Evolutionary conservation across 2,329 filamentous ascomycete genomes (phyloP).

Genomic region (Mycosphaerella sp.): DNA sequence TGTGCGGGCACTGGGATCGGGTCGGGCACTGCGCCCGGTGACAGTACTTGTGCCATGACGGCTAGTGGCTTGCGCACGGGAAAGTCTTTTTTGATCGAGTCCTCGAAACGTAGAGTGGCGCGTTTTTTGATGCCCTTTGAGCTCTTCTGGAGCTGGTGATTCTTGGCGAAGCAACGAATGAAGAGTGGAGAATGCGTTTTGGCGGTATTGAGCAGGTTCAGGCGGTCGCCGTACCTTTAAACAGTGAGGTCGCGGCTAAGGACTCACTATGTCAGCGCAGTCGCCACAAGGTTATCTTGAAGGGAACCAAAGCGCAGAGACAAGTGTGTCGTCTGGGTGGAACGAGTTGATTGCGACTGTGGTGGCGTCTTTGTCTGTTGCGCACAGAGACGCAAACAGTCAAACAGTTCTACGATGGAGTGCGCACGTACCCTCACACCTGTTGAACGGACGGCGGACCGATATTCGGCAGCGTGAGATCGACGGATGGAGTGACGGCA

Average conservation of each 20-base stretch:
- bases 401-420: slow-evolving; percentile 15
- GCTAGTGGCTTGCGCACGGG: slow-evolving; percentile 29
- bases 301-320: neutral
- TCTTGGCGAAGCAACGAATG: slow-evolving; percentile 47
- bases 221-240: neutral
- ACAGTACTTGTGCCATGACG: slow-evolving; percentile 36
- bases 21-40: slow-evolving; percentile 42
- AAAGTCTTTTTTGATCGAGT: slow-evolving; percentile 21
- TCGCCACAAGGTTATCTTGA: neutral
- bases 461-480: slow-evolving; percentile 7
- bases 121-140: slow-evolving; percentile 43
- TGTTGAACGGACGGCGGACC: slow-evolving; percentile 13
- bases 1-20: slow-evolving; percentile 32
- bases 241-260: slow-evolving; percentile 21
- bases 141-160: slow-evolving; percentile 42
- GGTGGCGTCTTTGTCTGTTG: slow-evolving; percentile 6
- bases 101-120: slow-evolving; percentile 35
- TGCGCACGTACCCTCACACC: slow-evolving; percentile 28
- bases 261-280: slow-evolving; percentile 18
- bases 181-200: slow-evolving; percentile 63
- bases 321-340: slow-evolving; percentile 6
- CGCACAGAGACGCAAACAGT: slow-evolving; percentile 19
- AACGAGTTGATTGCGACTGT: slow-evolving; percentile 2
- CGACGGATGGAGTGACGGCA: slow-evolving; percentile 3
- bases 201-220: slow-evolving; percentile 24